Percentiles rank a stretch among this genome's conserved stretches.
Evolutionary conservation across 768 basidiomycete species (phyloP).

Genomic region (Lanmaoa rubissima): DNA sequence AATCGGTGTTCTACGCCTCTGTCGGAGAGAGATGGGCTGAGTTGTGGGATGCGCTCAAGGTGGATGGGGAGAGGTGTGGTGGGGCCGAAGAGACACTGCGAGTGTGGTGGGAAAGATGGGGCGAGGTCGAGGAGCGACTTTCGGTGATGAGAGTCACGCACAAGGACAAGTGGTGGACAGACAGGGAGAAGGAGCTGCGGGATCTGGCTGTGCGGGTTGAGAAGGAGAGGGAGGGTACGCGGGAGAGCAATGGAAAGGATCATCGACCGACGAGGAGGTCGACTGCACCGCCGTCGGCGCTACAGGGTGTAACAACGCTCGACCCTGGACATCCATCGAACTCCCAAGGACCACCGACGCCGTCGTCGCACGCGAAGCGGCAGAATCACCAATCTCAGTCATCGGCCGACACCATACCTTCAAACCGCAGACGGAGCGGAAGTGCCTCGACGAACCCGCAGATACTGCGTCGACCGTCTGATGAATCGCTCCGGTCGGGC

Average conservation of each 20-base stretch:
- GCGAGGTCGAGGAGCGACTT: constrained; percentile 56
- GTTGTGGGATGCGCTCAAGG: constrained; percentile 81
- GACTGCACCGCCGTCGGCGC: constrained; percentile 17
- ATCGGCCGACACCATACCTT: constrained; percentile 24
- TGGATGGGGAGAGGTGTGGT: constrained; percentile 67
- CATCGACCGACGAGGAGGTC: constrained; percentile 13
- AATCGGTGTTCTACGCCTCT: constrained; percentile 58
- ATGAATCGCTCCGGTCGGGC: constrained; percentile 42
- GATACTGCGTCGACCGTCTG: constrained; percentile 33
- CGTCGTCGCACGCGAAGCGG: constrained; percentile 20
- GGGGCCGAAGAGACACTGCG: constrained; percentile 65
- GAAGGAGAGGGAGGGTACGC: constrained; percentile 14
- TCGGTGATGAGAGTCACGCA: constrained; percentile 37
- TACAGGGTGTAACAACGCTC: constrained; percentile 3
- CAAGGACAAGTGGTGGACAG: constrained; percentile 36
- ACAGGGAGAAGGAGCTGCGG: constrained; percentile 27
- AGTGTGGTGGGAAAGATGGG: constrained; percentile 71
- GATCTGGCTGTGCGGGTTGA: constrained; percentile 16
- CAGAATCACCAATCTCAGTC: constrained; percentile 30
- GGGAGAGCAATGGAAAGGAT: constrained; percentile 17
- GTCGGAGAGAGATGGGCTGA: constrained; percentile 68
- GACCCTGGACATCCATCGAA: constrained; percentile 26
- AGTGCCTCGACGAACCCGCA: constrained; percentile 21
- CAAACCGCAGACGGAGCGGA: constrained; percentile 28
- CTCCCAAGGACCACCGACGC: constrained; percentile 27